Conservation (phyloP, 371 early-diverging fungal species). For the Nosema muscidifuracis region DNA sequence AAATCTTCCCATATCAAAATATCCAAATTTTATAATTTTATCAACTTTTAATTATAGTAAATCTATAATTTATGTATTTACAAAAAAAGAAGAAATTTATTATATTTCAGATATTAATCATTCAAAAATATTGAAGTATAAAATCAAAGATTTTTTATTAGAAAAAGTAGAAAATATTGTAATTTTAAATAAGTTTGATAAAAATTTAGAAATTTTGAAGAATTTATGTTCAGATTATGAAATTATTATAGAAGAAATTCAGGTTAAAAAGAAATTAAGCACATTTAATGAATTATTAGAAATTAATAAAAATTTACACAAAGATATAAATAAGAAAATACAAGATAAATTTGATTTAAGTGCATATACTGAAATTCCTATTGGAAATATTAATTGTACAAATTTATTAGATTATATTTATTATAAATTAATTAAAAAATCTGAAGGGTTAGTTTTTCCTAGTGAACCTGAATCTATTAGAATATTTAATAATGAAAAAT, state of each 20-base stretch:
- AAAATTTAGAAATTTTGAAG: background rate
- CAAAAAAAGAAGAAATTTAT: background rate
- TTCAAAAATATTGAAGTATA: background rate
- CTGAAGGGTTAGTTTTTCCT: background rate
- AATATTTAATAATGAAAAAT: constrained; percentile 29
- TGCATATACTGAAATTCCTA: constrained; percentile 36
- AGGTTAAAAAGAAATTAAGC: background rate
- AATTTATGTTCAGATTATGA: background rate
- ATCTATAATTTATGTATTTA: constrained; percentile 3
- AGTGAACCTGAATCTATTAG: background rate
- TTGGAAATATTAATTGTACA: constrained; percentile 40
- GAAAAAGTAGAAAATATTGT: background rate
- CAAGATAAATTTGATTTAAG: constrained; percentile 1
- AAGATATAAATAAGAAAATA: constrained; percentile 5
- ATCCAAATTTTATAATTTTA: constrained; percentile 1
- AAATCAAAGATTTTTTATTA: background rate
- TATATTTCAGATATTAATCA: constrained; percentile 7
- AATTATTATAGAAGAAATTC: background rate
- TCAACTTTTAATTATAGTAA: constrained; percentile 25
- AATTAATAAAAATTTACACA: constrained; percentile 25
- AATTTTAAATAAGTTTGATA: constrained; percentile 4
- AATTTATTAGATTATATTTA: constrained; percentile 44
- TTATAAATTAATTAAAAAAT: constrained; percentile 24
- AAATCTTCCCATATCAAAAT: background rate
- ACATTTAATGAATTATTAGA: constrained; percentile 10